Conservation (phyloP, 2,329 filamentous ascomycete genomes). For the Fusarium sp. region DNA sequence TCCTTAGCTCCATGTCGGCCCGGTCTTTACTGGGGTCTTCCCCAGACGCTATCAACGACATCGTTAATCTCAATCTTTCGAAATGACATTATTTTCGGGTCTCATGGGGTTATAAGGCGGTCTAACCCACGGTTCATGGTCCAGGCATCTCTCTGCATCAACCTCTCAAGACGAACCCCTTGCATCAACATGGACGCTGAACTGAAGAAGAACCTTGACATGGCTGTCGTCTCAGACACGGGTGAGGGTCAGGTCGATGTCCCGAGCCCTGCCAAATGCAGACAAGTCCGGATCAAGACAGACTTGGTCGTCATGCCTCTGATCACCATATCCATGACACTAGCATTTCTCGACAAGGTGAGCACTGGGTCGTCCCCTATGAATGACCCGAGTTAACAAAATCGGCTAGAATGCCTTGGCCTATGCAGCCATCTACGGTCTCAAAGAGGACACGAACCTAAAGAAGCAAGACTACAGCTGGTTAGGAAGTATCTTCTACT, state of each 20-base stretch:
- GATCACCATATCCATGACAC: not conserved
- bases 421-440: conserved; percentile 19
- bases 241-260: not conserved
- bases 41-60: not conserved
- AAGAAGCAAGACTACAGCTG: conserved; percentile 69
- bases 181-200: not conserved
- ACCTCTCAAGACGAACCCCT: not conserved
- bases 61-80: not conserved
- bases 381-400: not conserved
- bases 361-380: not conserved
- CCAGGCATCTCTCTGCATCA: not conserved
- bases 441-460: conserved; percentile 32
- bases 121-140: not conserved
- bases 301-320: not conserved
- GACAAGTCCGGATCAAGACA: not conserved
- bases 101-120: not conserved
- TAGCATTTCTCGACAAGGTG: not conserved
- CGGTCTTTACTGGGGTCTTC: not conserved
- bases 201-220: not conserved
- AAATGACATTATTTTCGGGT: not conserved
- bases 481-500: conserved; percentile 61
- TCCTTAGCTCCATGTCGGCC: not conserved
- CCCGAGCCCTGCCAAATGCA: not conserved
- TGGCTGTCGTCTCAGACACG: not conserved
- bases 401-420: not conserved